Percentiles rank a stretch among this genome's conserved stretches.
These are phyloP conservation scores for Astrephomene gubernaculifera DNA, from an alignment of 139 green algal species.

Conservation along the genomic window DNA sequence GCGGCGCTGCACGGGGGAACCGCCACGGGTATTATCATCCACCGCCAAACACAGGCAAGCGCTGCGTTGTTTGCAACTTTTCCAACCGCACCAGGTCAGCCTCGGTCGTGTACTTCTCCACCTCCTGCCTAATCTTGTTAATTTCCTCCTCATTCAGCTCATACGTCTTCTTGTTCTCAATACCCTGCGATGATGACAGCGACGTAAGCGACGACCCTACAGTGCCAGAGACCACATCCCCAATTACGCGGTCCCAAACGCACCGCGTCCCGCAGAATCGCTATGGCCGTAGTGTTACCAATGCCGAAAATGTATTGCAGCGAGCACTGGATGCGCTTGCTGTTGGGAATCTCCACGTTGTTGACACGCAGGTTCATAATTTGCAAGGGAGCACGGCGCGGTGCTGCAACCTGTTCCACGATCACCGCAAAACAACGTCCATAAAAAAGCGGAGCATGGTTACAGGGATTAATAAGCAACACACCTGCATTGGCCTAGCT, in stretches of 20 bases:
- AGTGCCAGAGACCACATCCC: neutral
- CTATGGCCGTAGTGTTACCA: conserved; percentile 91
- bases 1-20: conserved; percentile 73
- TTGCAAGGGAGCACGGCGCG: conserved; percentile 69
- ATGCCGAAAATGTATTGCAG: conserved; percentile 99
- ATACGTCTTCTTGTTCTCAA: conserved; percentile 97
- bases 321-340: conserved; percentile 94
- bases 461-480: neutral
- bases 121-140: conserved; percentile 91
- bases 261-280: conserved; percentile 87
- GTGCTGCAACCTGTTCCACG: conserved; percentile 57
- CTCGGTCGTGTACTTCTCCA: conserved; percentile 92
- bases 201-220: too few species aligned
- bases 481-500: conserved; percentile 52
- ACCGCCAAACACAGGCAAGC: too few species aligned
- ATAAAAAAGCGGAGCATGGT: too few species aligned
- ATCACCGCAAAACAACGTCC: too few species aligned
- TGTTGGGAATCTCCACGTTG: conserved; percentile 99
- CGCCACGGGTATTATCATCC: too few species aligned
- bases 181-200: too few species aligned
- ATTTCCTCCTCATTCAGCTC: conserved; percentile 98
- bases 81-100: conserved; percentile 82
- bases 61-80: neutral
- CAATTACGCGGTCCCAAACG: neutral
- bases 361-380: conserved; percentile 92